Conservation (phyloP, 768 basidiomycete genomes). For the Boletus patriciae region DNA sequence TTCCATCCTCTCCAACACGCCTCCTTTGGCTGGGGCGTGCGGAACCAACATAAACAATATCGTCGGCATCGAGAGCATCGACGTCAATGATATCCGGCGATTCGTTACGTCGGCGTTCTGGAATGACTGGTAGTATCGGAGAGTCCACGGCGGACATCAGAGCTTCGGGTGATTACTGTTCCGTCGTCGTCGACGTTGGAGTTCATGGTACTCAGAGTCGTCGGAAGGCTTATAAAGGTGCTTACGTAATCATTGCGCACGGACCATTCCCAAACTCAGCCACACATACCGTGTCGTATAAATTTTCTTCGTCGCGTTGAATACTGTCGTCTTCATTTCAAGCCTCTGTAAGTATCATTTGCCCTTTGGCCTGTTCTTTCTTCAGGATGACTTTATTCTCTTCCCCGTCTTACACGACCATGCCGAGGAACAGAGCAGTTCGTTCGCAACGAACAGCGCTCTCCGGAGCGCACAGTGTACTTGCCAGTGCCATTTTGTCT, state of each 20-base stretch:
- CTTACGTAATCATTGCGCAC: slow-evolving; percentile 33
- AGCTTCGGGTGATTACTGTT: not conserved
- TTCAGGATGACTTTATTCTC: slow-evolving; percentile 76
- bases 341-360: slow-evolving; percentile 10
- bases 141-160: slow-evolving; percentile 25
- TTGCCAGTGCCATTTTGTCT: slow-evolving; percentile 91
- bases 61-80: slow-evolving; percentile 41
- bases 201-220: not conserved
- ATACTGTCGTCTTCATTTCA: not conserved
- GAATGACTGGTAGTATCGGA: not conserved
- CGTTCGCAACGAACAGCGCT: slow-evolving; percentile 75
- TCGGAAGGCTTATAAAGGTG: slow-evolving; percentile 9
- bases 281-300: slow-evolving; percentile 29
- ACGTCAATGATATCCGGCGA: slow-evolving; percentile 45
- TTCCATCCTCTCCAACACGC: slow-evolving; percentile 24
- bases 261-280: slow-evolving; percentile 32
- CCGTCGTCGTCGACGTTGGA: slow-evolving; percentile 23
- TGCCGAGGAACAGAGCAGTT: slow-evolving; percentile 80
- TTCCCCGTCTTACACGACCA: slow-evolving; percentile 92
- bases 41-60: slow-evolving; percentile 28
- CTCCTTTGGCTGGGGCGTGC: slow-evolving; percentile 27
- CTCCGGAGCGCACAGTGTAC: slow-evolving; percentile 66
- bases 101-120: slow-evolving; percentile 16
- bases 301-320: slow-evolving; percentile 17
- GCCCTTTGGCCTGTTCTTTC: not conserved